Evolutionary conservation across 2,329 filamentous ascomycete genomes (phyloP), one percentile per base, ranked within the genome.

Genomic region (Alternaria ventricosa): DNA sequence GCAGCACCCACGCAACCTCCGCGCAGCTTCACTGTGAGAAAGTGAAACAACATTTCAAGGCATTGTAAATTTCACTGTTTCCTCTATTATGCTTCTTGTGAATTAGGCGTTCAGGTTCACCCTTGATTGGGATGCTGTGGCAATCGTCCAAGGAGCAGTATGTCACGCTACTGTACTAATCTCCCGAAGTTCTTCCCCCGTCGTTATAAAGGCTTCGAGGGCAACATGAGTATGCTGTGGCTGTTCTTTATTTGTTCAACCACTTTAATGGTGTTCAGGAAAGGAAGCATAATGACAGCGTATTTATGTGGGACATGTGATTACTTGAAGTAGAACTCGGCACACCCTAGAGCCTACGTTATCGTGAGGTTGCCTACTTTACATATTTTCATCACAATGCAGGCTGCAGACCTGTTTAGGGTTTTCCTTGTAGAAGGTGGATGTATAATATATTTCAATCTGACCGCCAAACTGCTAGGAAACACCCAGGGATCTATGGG

Each of bases 401-500:
- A 41, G 36, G 36, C 36, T 41, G 36, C 2, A 41, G n/a, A 6
- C 36, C n/a, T 3, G 5, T 41, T 15, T 6, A 33, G 36, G n/a
- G 3, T 41, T 41, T 41, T 41, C 9, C 9, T 41, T 41, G 36
- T 18, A 18, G 9, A n/a, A 41, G n/a, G 36, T 23, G 49, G 30
- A 63, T 20, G 20, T 25, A 50, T 30, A 25, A 43, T 46, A 41
- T 25, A 51, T 59, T 63, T 63, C 57, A 50, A 63, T 60, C 60
- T 55, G 36, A 46, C 61, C 60, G 50, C 56, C 59, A 30, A 45
- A 20, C 55, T 54, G 57, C 57, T 63, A 63, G 25, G 51, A 60
- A 63, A 60, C 41, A 60, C 61, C 61, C 57, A 55, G 51, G 43
- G 28, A 60, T 63, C 61, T 63, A 60, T 51, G 61, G 61, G 61